Conservation (phyloP, 371 early-diverging fungal genomes). For the Actinomortierella ambigua region DNA sequence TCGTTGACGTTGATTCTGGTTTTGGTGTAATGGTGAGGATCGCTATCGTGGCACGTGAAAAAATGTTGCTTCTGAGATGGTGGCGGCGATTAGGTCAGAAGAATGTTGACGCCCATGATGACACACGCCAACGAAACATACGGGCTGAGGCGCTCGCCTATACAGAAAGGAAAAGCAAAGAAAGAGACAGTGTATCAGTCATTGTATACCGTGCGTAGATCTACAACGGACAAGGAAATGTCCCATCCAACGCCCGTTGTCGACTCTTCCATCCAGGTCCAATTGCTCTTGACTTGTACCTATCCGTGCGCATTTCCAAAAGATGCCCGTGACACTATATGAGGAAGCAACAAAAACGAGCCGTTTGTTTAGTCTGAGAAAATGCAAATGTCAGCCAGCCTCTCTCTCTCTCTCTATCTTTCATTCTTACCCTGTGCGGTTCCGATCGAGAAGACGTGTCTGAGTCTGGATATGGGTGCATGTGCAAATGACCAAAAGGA, state of each 20-base stretch:
- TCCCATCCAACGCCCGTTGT: too few relatives aligned
- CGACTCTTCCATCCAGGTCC: too few relatives aligned
- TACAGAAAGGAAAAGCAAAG: conserved; percentile 7
- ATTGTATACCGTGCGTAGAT: not conserved
- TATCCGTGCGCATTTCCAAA: conserved; percentile 93
- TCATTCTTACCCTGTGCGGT: conserved; percentile 62
- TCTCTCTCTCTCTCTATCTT: too few relatives aligned
- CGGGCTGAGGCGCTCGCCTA: conserved; percentile 85
- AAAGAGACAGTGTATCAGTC: not conserved
- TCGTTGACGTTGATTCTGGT: too few relatives aligned
- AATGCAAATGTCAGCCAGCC: too few relatives aligned
- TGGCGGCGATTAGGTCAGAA: conserved; percentile 18
- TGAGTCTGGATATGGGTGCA: conserved; percentile 79
- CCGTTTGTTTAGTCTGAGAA: not conserved
- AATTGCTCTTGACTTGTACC: too few relatives aligned
- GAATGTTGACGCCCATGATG: conserved; percentile 70
- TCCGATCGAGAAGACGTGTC: conserved; percentile 72
- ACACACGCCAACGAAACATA: conserved; percentile 87
- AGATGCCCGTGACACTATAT: conserved; percentile 74
- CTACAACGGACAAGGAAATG: not conserved
- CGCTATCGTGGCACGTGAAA: too few relatives aligned
- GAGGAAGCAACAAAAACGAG: not conserved
- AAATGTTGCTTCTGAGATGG: too few relatives aligned
- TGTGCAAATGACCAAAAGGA: conserved; percentile 83
- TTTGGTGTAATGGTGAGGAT: too few relatives aligned